Conservation (phyloP, 306 rosid species). For the Neltuma alba region DNA sequence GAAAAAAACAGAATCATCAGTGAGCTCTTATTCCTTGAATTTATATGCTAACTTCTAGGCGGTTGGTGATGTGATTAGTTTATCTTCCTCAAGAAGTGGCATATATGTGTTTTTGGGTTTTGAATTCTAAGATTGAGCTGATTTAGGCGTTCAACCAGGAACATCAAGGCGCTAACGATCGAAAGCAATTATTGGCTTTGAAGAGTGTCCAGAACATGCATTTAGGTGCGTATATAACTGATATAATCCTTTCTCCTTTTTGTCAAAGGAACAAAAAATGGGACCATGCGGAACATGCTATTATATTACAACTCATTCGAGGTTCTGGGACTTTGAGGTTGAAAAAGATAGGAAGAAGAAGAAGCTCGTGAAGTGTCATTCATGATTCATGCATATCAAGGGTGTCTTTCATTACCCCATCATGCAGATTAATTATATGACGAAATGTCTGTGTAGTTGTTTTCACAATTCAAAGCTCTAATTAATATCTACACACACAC, state of each 20-base stretch:
- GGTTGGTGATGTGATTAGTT: background rate
- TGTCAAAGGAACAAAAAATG: slow-evolving; percentile 1
- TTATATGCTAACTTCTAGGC: background rate
- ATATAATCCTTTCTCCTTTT: background rate
- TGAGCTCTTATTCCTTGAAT: background rate
- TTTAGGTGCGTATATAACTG: background rate
- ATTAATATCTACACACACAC: slow-evolving; percentile 34
- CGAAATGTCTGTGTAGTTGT: slow-evolving; percentile 45
- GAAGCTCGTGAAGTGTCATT: slow-evolving; percentile 41
- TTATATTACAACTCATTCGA: background rate
- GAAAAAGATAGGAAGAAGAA: slow-evolving; percentile 3
- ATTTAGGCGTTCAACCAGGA: background rate
- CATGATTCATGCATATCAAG: slow-evolving; percentile 14
- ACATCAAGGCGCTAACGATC: background rate
- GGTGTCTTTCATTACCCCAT: slow-evolving; percentile 27
- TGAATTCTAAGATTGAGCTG: background rate
- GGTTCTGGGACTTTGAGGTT: background rate
- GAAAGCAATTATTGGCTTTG: background rate
- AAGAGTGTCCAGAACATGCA: slow-evolving; percentile 5
- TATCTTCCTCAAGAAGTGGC: background rate
- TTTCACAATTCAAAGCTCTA: slow-evolving; percentile 34
- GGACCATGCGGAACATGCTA: slow-evolving; percentile 26
- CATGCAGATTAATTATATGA: slow-evolving; percentile 38
- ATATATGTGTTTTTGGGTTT: background rate
- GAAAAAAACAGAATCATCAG: background rate